Base-by-base conservation (phyloP, 176 grass and related monocot species). In the Triticum monococcum region DNA sequence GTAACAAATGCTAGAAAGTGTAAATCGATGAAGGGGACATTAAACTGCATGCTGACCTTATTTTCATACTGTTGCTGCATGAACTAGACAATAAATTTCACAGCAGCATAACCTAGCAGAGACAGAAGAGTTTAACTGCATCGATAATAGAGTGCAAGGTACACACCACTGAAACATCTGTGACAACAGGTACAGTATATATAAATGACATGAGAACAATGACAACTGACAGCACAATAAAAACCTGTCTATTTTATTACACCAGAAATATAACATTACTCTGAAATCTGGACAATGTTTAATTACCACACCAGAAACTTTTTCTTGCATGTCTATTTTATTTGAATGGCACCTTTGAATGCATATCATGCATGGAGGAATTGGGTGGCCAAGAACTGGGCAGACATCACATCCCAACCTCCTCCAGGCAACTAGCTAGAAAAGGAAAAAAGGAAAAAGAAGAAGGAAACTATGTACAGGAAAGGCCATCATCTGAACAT, bases 341-440 rank as follows among this genome's bases (percentile, higher is more conserved):
- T 91, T 86, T 81, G 31, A 88, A 88, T 22, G 40, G 41, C 59
- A 88, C 12, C 79, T 88, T 91, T 88, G 86, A 85, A 86, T 79
- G 64, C 86, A 81, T 81, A 88, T 77, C 68, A 85, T 81, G 82
- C 77, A 52, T 46, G 71, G 86, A 81, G 45, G 81, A 78, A 31
- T 66, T 61, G 81, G 89, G 81, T 9, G 35, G 68, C 85, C 89
- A 87, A 78, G 71, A 70, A 85, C 71, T 25, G 56, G 84, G 54
- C 71, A 78, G 63, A 52, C 45, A 84, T 84, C 17, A 74, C 80
- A 84, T 65, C 90, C 81, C 82, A 88, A 72, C 64, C 56, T 78
- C 82, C 69, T 85, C 70, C 80, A 84, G 56, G 60, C 68, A 87
- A 86, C 80, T 84, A 89, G 30, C 79, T 89, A 86, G 26, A 80